Evolutionary conservation across 306 rosid genomes (phyloP).

Genomic region (Arachis hypogaea): DNA sequence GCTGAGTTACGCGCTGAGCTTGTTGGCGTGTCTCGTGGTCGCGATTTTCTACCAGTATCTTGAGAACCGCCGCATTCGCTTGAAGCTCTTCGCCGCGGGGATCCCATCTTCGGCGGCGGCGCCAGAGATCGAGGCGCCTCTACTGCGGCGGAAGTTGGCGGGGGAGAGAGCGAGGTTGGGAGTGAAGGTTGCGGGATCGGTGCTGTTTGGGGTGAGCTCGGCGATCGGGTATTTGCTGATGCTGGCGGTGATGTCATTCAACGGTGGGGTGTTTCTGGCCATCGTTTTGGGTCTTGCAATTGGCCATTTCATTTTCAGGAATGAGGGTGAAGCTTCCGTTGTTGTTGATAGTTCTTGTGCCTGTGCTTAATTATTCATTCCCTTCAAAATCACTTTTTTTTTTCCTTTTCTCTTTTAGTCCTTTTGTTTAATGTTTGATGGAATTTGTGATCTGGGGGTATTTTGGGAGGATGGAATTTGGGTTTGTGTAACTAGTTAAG

Average conservation of each 20-base stretch:
- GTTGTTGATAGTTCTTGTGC: conserved; percentile 78
- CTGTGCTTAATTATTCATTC: conserved; percentile 52
- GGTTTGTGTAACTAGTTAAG: not conserved
- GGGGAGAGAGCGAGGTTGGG: conserved; percentile 40
- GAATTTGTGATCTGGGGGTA: conserved; percentile 17
- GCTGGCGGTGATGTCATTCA: conserved; percentile 90
- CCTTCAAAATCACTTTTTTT: not conserved
- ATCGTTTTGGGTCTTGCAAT: conserved; percentile 70
- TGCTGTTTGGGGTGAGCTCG: conserved; percentile 72
- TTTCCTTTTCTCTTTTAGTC: not conserved
- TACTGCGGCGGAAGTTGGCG: conserved; percentile 42
- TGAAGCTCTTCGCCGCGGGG: conserved; percentile 48
- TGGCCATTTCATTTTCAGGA: conserved; percentile 73
- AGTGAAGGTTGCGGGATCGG: conserved; percentile 56
- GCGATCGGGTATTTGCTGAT: conserved; percentile 88
- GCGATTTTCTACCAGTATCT: conserved; percentile 78
- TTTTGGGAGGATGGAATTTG: not conserved
- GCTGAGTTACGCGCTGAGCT: conserved; percentile 57
- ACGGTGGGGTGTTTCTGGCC: conserved; percentile 86
- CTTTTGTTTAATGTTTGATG: not conserved
- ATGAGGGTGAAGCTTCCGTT: conserved; percentile 56
- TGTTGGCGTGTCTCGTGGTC: conserved; percentile 67
- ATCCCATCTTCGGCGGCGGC: conserved; percentile 26
- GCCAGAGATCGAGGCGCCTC: conserved; percentile 57
- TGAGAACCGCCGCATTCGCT: conserved; percentile 72